These are phyloP conservation scores for Fonsecaea pedrosoi DNA, from an alignment of 2,329 filamentous ascomycete species.

Conservation along the genomic window DNA sequence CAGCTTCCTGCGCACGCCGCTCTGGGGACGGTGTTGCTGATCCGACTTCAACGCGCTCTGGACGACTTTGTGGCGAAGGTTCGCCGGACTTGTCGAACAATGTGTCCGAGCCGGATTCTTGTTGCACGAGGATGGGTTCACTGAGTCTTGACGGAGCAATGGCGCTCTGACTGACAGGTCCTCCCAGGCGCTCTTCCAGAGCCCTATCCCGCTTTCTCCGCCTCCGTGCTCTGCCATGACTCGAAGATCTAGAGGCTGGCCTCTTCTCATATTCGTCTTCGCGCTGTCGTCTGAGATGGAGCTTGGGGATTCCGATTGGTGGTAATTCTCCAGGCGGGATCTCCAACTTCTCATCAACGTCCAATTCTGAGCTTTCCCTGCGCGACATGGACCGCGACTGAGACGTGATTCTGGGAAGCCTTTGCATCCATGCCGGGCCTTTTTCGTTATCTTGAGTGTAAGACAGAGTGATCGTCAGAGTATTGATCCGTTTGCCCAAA, in stretches of 20 bases:
- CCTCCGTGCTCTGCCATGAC: constrained; percentile 55
- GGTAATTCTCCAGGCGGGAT: constrained; percentile 74
- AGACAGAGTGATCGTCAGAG: constrained; percentile 90
- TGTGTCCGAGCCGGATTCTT: constrained; percentile 37
- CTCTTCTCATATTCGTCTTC: constrained; percentile 71
- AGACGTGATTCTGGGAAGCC: constrained; percentile 81
- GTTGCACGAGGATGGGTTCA: constrained; percentile 40
- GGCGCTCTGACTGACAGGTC: constrained; percentile 86
- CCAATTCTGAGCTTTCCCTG: constrained; percentile 58
- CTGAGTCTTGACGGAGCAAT: constrained; percentile 70
- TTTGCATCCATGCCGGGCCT: constrained; percentile 92
- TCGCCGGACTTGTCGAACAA: constrained; percentile 39
- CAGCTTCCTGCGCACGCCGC: constrained; percentile 51
- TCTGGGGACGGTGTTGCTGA: constrained; percentile 34
- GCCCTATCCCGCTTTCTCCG: constrained; percentile 73
- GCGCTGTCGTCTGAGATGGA: constrained; percentile 79
- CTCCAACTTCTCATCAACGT: constrained; percentile 59
- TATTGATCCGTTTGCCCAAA: constrained; percentile 97
- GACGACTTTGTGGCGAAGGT: constrained; percentile 34
- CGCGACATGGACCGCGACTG: constrained; percentile 84
- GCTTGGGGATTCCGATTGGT: constrained; percentile 72
- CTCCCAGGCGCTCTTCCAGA: constrained; percentile 76
- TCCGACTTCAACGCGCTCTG: constrained; percentile 21
- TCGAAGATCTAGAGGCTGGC: constrained; percentile 62
- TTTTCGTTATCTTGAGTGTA: constrained; percentile 91